Evolutionary conservation across 306 rosid genomes (phyloP), one percentile per base, ranked within the genome.

Genomic region (Vigna angularis): DNA sequence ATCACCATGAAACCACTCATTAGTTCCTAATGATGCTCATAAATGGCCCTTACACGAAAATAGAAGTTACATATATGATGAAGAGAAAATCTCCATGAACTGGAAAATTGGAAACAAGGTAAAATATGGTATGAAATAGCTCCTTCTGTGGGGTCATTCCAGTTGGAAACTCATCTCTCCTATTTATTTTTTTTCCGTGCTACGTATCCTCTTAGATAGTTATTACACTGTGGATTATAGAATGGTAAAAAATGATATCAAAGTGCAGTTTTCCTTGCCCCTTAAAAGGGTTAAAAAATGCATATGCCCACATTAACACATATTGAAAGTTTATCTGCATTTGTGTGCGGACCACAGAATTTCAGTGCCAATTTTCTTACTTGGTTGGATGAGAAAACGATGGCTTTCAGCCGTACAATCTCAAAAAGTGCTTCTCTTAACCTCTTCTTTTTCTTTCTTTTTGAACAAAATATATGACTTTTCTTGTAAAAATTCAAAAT

Each of bases 391-490:
- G 49, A 74, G 72, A 83, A 75, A 74, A 61, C 38, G 79, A 78
- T 61, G 15, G 14, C 69, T 68, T 64, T 69, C 30, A 9, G 56
- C 51, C 58, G 72, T 83, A 76, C 83, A 73, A 42, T 61, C 57
- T 47, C 56, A 44, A 79, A 84, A 83, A 79, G 80, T 77, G 66
- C 66, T 56, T 77, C 48, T 3, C 34, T 84, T 84, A 72, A 71
- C 85, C 63, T 72, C n/a, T 42, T 40, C 2, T 65, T 17, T 18
- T 9, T 53, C 47, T 8, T 42, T 28, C 56, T 36, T 45, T 80
- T 56, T 64, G 9, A 64, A 18, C 53, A 38, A 3, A 49, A 69
- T 36, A 50, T 36, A 72, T 38, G 28, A 36, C 40, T 79, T 34
- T 62, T 30, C 34, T 30, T 30, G 0, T 26, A 26, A 2, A 26